Conservation (phyloP, 164 flowering plant genomes). For the Tetrastigma voinierianum region DNA sequence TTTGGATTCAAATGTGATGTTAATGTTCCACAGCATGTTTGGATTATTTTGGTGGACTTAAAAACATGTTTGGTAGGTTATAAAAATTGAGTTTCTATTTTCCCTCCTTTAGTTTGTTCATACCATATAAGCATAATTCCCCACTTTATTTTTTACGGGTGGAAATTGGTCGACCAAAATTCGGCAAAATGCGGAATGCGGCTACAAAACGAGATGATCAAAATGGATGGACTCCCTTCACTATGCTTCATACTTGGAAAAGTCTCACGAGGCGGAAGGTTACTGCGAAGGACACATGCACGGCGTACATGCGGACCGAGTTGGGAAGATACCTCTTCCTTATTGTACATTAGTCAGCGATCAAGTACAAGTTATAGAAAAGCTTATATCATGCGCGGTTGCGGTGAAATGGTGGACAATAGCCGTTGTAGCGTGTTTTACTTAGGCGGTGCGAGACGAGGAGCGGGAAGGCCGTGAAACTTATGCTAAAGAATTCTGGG, state of each 20-base stretch:
- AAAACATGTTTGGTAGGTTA: too few relatives aligned
- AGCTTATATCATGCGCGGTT: slow-evolving; percentile 1
- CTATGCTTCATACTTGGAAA: slow-evolving; percentile 6
- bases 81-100: too few relatives aligned
- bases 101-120: too few relatives aligned
- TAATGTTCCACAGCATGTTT: too few relatives aligned
- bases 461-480: background rate
- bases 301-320: slow-evolving; percentile 6
- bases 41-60: too few relatives aligned
- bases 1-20: too few relatives aligned
- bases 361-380: background rate
- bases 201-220: background rate
- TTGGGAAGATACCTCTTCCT: slow-evolving; percentile 12
- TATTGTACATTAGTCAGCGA: background rate
- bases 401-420: slow-evolving; percentile 12
- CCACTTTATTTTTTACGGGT: too few relatives aligned
- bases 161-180: too few relatives aligned
- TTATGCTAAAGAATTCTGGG: background rate
- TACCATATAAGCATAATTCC: too few relatives aligned
- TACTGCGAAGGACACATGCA: background rate
- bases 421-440: slow-evolving; percentile 10
- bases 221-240: slow-evolving; percentile 19
- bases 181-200: too few relatives aligned
- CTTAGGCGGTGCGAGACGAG: background rate
- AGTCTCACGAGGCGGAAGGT: background rate